Evolutionary conservation across 306 rosid species (phyloP).

Genomic region (Crataegus laevigata): DNA sequence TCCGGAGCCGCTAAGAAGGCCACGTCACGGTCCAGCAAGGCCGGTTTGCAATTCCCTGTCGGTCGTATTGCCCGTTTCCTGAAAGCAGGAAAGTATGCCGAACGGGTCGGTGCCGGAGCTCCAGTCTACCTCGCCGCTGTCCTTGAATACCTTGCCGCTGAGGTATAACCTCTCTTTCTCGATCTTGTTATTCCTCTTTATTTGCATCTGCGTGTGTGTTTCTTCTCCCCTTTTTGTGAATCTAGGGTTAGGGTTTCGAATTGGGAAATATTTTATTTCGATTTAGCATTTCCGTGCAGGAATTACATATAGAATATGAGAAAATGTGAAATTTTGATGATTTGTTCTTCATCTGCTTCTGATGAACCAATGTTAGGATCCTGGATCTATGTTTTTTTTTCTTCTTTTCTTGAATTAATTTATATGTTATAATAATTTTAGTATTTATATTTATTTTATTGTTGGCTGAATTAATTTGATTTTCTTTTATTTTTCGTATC

Average conservation of each 20-base stretch:
- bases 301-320: not conserved
- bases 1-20: constrained; percentile 76
- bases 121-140: constrained; percentile 93
- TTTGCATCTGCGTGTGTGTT: not conserved
- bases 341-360: not conserved
- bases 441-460: not conserved
- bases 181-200: not conserved
- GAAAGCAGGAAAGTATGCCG: constrained; percentile 88
- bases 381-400: not conserved
- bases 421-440: not conserved
- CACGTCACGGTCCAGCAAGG: constrained; percentile 77
- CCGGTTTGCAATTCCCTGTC: constrained; percentile 86
- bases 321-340: not conserved
- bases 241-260: constrained; percentile 56
- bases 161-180: constrained; percentile 29
- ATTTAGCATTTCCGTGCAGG: not conserved
- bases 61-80: constrained; percentile 88
- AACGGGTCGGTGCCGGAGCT: constrained; percentile 90
- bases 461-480: not conserved
- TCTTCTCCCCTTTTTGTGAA: not conserved
- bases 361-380: not conserved
- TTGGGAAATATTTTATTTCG: not conserved
- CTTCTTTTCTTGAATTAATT: not conserved
- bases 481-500: not conserved
- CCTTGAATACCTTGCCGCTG: constrained; percentile 87